phyloP scores from a whole-genome alignment of 148 eudicot species.

The Chenopodium berlandieri region DNA sequence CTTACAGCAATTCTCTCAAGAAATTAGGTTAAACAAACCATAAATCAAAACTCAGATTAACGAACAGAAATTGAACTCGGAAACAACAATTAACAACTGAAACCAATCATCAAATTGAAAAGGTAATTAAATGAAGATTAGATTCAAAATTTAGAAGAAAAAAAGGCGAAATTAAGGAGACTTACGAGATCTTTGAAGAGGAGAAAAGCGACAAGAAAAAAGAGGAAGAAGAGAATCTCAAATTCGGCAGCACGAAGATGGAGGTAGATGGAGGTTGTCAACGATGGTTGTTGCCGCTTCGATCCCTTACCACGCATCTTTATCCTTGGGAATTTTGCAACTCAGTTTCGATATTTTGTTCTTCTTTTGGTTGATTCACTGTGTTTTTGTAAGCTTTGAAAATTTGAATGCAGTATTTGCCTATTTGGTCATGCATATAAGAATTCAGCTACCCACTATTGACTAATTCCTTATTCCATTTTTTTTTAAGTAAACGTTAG shows the following conservation, averaged over 20 bases:
- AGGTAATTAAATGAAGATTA: no score
- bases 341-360: background rate
- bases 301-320: conserved; percentile 1
- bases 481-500: no score
- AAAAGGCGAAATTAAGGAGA: background rate
- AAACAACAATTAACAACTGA: background rate
- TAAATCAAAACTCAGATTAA: background rate
- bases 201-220: conserved; percentile 70
- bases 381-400: no score
- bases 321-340: background rate
- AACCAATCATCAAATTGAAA: background rate
- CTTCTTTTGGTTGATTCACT: no score
- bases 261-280: conserved; percentile 40
- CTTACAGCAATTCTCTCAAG: no score
- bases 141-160: background rate
- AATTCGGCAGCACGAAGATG: conserved; percentile 77
- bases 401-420: no score
- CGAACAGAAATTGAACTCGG: background rate
- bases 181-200: conserved; percentile 89
- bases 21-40: background rate
- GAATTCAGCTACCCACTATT: no score
- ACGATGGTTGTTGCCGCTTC: conserved; percentile 32
- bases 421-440: no score
- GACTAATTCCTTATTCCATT: no score
- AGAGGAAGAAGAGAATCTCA: conserved; percentile 86